phyloP scores from a whole-genome alignment of 768 basidiomycete species.

The Asterophora parasitica region DNA sequence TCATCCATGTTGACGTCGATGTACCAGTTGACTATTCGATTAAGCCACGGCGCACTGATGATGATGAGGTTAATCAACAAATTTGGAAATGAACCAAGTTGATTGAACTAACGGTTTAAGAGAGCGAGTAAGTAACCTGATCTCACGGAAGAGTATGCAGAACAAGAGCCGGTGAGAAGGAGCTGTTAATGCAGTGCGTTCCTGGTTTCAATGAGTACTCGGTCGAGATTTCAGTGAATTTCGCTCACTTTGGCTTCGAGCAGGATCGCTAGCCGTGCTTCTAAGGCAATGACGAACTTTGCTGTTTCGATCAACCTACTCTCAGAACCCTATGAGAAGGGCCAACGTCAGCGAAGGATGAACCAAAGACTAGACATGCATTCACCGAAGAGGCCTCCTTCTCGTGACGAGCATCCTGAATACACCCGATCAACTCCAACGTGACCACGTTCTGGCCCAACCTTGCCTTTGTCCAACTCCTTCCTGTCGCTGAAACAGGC shows the following conservation, averaged over 20 bases:
- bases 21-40: conserved; percentile 41
- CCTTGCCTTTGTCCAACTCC: conserved; percentile 45
- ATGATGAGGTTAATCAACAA: background rate
- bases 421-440: conserved; percentile 52
- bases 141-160: conserved; percentile 57
- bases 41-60: conserved; percentile 43
- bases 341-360: background rate
- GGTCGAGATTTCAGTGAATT: background rate
- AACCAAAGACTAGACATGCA: background rate
- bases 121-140: conserved; percentile 58
- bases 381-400: conserved; percentile 39
- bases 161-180: conserved; percentile 57
- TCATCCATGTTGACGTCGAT: conserved; percentile 30
- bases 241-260: conserved; percentile 51
- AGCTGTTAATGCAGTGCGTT: conserved; percentile 45
- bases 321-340: conserved; percentile 24
- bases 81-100: background rate
- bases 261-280: conserved; percentile 49
- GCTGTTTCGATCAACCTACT: conserved; percentile 24
- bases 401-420: conserved; percentile 39
- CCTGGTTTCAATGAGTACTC: conserved; percentile 31
- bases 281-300: conserved; percentile 52
- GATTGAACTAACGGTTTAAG: conserved; percentile 48
- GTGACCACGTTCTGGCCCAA: conserved; percentile 60
- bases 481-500: conserved; percentile 6